Conservation (phyloP, 345 rosid genomes). For the Odontarrhena argentea region DNA sequence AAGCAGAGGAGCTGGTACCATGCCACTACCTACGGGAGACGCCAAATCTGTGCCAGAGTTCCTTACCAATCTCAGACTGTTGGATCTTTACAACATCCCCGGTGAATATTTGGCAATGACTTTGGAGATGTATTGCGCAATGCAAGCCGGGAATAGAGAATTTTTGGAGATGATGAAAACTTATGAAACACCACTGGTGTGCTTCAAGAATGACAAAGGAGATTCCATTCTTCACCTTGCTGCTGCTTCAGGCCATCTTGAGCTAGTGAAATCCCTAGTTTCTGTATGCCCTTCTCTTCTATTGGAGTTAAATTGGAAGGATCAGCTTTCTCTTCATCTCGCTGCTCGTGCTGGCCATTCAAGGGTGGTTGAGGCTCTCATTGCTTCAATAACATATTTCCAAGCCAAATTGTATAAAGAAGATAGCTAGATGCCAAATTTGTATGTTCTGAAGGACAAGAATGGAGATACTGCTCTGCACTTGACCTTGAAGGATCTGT, state of each 20-base stretch:
- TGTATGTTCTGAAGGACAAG: neutral
- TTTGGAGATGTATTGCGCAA: neutral
- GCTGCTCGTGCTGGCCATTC: conserved; percentile 14
- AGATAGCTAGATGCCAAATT: neutral
- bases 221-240: neutral
- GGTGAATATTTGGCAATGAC: neutral
- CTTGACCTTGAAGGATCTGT: neutral
- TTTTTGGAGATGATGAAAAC: neutral
- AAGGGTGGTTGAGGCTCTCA: neutral
- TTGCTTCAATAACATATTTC: neutral
- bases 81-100: neutral
- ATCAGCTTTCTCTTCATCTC: conserved; percentile 18
- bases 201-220: neutral
- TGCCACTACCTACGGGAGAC: neutral
- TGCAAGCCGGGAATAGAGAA: neutral
- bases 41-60: neutral
- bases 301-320: neutral
- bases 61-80: neutral
- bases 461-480: conserved; percentile 36
- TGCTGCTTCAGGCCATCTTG: neutral
- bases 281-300: neutral
- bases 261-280: neutral
- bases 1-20: neutral
- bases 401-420: neutral
- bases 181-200: neutral